A percentile compares a stretch with the other conserved stretches of the same genome.
These are phyloP conservation scores for Neurospora hispaniola DNA, from an alignment of 495 filamentous ascomycete genomes.

Conservation along the genomic window DNA sequence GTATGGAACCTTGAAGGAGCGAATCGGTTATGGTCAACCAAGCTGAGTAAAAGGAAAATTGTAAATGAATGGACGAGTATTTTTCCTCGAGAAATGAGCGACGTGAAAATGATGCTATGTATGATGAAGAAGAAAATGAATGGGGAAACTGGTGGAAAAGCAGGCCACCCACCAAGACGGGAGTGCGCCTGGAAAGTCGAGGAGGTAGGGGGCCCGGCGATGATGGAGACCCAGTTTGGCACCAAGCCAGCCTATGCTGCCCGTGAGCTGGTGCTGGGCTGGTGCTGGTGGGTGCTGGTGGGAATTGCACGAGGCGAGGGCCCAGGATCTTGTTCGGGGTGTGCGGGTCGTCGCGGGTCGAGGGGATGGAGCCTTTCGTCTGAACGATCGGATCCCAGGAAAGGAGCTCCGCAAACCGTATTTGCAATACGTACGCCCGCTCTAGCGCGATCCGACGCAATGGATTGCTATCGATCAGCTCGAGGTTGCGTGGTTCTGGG, in stretches of 20 bases:
- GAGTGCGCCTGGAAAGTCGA: conserved; percentile 1
- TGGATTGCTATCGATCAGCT: conserved; percentile 8
- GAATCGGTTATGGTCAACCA: neutral
- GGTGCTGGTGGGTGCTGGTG: neutral
- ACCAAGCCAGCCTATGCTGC: neutral
- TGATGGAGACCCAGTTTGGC: neutral
- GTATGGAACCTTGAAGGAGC: conserved; percentile 1
- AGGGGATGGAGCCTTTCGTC: neutral
- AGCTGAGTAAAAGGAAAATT: conserved; percentile 5
- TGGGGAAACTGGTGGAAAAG: conserved; percentile 4
- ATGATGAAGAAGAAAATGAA: conserved; percentile 13
- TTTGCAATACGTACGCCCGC: neutral
- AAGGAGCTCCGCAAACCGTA: neutral
- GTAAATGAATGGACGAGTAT: conserved; percentile 26
- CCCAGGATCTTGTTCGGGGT: conserved; percentile 13
- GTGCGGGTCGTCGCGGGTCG: conserved; percentile 9
- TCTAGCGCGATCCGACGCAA: conserved; percentile 15
- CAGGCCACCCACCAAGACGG: neutral
- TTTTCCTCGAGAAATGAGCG: conserved; percentile 20
- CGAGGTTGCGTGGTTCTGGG: conserved; percentile 7
- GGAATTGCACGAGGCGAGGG: conserved; percentile 2
- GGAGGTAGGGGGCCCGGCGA: conserved; percentile 1
- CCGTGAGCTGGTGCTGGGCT: neutral
- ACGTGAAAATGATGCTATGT: conserved; percentile 22
- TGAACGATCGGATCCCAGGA: neutral